These are phyloP conservation scores for Trypanosoma rangeli DNA, from an alignment of 208 protist species.

Conservation along the genomic window DNA sequence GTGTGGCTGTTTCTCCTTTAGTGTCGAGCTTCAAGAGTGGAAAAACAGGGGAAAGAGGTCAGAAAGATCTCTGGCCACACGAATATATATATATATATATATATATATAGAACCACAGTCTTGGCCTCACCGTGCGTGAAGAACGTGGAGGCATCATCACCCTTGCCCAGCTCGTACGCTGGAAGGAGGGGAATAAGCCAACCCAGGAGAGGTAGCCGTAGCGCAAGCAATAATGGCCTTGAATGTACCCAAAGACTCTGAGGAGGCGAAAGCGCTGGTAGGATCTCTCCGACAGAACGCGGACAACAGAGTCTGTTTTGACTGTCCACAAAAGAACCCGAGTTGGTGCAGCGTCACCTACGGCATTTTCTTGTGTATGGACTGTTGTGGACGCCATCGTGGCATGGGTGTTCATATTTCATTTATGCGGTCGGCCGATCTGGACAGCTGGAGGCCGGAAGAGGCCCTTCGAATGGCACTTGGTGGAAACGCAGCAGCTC, in stretches of 20 bases:
- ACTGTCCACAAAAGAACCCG: slow-evolving; percentile 96
- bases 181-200: background rate
- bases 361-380: slow-evolving; percentile 97
- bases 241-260: slow-evolving; percentile 47
- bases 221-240: background rate
- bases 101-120: background rate
- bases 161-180: no score
- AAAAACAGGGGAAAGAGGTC: no score
- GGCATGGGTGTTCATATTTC: slow-evolving; percentile 95
- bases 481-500: slow-evolving; percentile 86
- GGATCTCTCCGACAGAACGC: slow-evolving; percentile 48
- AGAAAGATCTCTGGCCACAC: no score
- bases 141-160: background rate
- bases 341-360: slow-evolving; percentile 96
- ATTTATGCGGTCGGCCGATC: slow-evolving; percentile 93
- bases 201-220: background rate
- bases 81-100: no score
- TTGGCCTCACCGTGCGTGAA: background rate
- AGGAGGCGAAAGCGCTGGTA: slow-evolving; percentile 81
- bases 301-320: slow-evolving; percentile 94
- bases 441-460: slow-evolving; percentile 88
- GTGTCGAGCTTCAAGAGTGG: no score
- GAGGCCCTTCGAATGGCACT: slow-evolving; percentile 88
- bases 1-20: no score
- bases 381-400: slow-evolving; percentile 95